These are phyloP conservation scores for Clitopilus hobsonii DNA, from an alignment of 768 basidiomycete genomes.

Conservation along the genomic window DNA sequence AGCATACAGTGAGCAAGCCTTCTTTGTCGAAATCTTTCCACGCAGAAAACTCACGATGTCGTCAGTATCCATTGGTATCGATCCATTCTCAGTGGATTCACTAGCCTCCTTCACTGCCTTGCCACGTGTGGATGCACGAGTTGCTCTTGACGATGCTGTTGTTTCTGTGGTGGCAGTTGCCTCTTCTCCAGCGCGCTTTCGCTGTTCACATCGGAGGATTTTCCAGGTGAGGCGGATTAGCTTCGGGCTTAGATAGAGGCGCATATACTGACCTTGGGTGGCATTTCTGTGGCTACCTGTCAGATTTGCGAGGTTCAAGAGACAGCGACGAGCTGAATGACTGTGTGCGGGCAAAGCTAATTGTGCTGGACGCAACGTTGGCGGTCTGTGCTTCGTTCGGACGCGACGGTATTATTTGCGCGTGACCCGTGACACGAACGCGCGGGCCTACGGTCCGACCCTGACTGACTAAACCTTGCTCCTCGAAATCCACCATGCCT, in stretches of 20 bases:
- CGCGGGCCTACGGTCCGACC: slow-evolving; percentile 1
- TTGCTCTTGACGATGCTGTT: slow-evolving; percentile 36
- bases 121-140: slow-evolving; percentile 39
- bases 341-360: not conserved
- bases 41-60: not conserved
- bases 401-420: slow-evolving; percentile 1
- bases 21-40: not conserved
- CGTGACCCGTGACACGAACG: slow-evolving; percentile 15
- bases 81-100: slow-evolving; percentile 21
- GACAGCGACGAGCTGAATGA: not conserved
- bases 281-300: slow-evolving; percentile 20
- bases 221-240: no score
- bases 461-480: slow-evolving; percentile 7
- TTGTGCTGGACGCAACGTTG: slow-evolving; percentile 1
- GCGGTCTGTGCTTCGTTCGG: not conserved
- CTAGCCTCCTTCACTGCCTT: slow-evolving; percentile 22
- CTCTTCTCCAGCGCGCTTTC: slow-evolving; percentile 50
- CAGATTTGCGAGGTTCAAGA: no score
- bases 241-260: no score
- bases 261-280: slow-evolving; percentile 27
- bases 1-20: not conserved
- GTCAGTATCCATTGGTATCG: slow-evolving; percentile 18
- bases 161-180: slow-evolving; percentile 19
- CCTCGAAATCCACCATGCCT: slow-evolving; percentile 31
- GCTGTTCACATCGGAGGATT: slow-evolving; percentile 26